Evolutionary conservation across 2,329 filamentous ascomycete genomes (phyloP).

Genomic region (Bretziella fagacearum): DNA sequence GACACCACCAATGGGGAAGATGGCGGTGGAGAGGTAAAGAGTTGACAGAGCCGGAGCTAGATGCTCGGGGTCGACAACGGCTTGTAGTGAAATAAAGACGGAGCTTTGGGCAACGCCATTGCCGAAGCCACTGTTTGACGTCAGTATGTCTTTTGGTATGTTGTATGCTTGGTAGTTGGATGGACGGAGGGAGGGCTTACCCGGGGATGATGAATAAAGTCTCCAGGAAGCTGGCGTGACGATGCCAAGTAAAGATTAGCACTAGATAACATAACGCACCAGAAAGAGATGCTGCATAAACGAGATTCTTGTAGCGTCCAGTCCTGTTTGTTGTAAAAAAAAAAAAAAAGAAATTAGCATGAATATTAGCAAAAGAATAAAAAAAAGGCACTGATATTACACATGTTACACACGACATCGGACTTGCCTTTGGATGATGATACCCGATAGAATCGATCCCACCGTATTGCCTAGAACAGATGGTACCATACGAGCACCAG

Average conservation of each 20-base stretch:
- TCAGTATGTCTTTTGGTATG: background rate
- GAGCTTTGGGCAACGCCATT: constrained; percentile 26
- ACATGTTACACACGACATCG: too few species aligned
- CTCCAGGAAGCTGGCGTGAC: constrained; percentile 36
- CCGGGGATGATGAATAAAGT: constrained; percentile 41
- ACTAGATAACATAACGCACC: constrained; percentile 34
- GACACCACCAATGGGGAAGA: constrained; percentile 26
- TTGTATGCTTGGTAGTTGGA: background rate
- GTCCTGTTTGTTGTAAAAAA: constrained; percentile 29
- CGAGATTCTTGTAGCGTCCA: constrained; percentile 39
- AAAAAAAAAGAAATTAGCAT: background rate
- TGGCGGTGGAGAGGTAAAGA: constrained; percentile 24
- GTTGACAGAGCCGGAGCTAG: constrained; percentile 27
- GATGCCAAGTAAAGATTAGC: constrained; percentile 41
- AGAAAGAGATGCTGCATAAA: constrained; percentile 32
- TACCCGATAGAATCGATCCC: constrained; percentile 43
- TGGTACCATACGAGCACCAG: constrained; percentile 45
- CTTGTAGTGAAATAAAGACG: constrained; percentile 28
- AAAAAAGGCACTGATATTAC: too few species aligned
- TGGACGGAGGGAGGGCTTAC: background rate
- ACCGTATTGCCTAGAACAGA: constrained; percentile 50
- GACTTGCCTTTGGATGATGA: constrained; percentile 32
- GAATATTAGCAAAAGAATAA: background rate
- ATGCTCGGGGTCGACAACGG: constrained; percentile 23
- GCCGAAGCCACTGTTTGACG: constrained; percentile 22